phyloP scores from a whole-genome alignment of 768 basidiomycete genomes.

The Mycena galopus region DNA sequence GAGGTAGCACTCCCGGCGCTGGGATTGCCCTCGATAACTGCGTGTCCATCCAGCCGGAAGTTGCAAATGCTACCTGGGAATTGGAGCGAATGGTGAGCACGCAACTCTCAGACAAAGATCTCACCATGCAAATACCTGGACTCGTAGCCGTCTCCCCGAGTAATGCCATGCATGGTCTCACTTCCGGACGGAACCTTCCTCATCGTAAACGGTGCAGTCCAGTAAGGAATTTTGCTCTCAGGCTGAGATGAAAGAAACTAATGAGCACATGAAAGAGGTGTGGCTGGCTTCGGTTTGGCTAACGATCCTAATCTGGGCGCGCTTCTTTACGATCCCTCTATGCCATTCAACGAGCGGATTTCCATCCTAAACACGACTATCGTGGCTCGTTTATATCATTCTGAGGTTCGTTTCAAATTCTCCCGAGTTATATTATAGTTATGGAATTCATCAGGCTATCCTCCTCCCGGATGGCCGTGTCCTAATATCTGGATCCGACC shows the following conservation, averaged over 20 bases:
- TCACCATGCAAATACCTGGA: background rate
- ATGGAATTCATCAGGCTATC: constrained; percentile 60
- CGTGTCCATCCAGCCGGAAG: background rate
- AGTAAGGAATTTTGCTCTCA: too few species aligned
- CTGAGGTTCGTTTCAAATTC: constrained; percentile 50
- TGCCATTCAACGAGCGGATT: constrained; percentile 70
- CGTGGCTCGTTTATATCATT: constrained; percentile 84
- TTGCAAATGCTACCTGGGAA: background rate
- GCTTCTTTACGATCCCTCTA: constrained; percentile 76
- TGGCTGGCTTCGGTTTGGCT: constrained; percentile 81
- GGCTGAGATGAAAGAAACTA: too few species aligned
- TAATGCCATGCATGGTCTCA: background rate
- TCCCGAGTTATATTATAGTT: background rate
- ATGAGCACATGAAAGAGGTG: too few species aligned
- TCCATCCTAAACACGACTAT: constrained; percentile 77
- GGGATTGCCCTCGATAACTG: background rate
- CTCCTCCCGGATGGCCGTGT: constrained; percentile 83
- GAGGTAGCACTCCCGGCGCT: constrained; percentile 72
- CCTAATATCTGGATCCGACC: constrained; percentile 83
- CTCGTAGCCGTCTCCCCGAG: background rate
- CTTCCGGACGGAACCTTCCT: background rate
- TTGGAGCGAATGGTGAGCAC: background rate
- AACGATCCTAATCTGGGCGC: constrained; percentile 73
- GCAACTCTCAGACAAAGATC: too few species aligned
- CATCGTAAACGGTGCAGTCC: background rate